Evolutionary conservation across 1,139 yeast species (phyloP), one percentile per base, ranked within the genome.

Genomic region (Yamadazyma diddensiae): DNA sequence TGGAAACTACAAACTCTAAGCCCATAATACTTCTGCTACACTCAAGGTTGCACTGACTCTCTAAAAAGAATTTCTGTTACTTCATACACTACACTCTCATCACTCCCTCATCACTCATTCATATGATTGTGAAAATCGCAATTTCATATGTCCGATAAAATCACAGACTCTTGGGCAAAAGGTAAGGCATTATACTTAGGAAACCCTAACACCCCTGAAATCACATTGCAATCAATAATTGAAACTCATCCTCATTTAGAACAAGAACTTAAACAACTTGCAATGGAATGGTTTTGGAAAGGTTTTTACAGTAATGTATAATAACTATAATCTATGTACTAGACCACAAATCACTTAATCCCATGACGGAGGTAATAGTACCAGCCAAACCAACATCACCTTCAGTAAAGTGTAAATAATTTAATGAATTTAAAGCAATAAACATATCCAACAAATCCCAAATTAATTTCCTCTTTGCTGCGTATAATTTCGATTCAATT

Each of bases 381-480:
- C 97, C 97, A 29, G 94, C 90, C 43, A 82, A 65, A 31, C 95
- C 97, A 35, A 87, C 75, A 31, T 82, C 71, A 31, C 95, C 94
- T 49, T 90, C 97, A 54, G 82, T 79, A 48, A 74, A 67, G 50
- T 70, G 69, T 49, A 83, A 65, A 58, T 68, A 62, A 39, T 75
- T 70, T 58, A 86, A 72, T 31, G 81, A 74, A 56, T 83, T 79
- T 53, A 82, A 65, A 16, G 94, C 95, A 50, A 88, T 81, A 46
- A 83, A 70, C 46, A 77, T 57, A 59, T 90, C 97, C 45, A 84
- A 72, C 11, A 74, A 59, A 56, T 87, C 94, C 88, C 94, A 85
- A 20, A 83, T 59, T 42, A 87, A 65, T 62, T 80, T 85, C 53
- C 82, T 73, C 52, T 71, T 65, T 21, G 84, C 79, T 38, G 49